Evolutionary conservation across 2,329 filamentous ascomycete species (phyloP).

Genomic region (Talaromyces sp.): DNA sequence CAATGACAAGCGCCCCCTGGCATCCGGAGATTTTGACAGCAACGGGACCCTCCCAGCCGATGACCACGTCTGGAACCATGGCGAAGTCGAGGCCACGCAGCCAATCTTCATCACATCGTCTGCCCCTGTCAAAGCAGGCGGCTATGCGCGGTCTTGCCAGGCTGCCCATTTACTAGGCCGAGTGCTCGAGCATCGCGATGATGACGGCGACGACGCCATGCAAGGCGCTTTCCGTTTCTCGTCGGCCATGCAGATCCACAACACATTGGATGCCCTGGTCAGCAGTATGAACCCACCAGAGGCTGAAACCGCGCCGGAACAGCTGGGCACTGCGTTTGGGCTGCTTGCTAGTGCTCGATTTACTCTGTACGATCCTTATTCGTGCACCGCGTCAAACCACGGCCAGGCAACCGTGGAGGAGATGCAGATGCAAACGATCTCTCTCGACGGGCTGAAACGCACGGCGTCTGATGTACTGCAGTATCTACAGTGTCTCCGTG

Average conservation of each 20-base stretch:
- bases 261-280: constrained; percentile 24
- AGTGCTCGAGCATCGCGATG: constrained; percentile 24
- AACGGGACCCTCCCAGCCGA: constrained; percentile 19
- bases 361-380: constrained; percentile 26
- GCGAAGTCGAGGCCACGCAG: constrained; percentile 17
- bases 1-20: constrained; percentile 16
- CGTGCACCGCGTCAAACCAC: constrained; percentile 22
- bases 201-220: constrained; percentile 20
- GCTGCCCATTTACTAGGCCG: constrained; percentile 29
- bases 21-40: constrained; percentile 17
- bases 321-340: constrained; percentile 24
- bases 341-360: constrained; percentile 23
- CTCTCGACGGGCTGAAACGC: constrained; percentile 19
- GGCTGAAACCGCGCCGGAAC: constrained; percentile 15
- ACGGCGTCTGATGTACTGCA: constrained; percentile 14
- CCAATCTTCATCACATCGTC: constrained; percentile 20
- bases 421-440: constrained; percentile 28
- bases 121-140: constrained; percentile 17
- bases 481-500: constrained; percentile 11
- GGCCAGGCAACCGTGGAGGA: constrained; percentile 24
- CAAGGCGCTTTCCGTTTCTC: constrained; percentile 24
- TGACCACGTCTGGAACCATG: constrained; percentile 17
- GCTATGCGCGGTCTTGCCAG: constrained; percentile 30
- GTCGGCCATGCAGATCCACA: constrained; percentile 28
- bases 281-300: constrained; percentile 21